phyloP scores from a whole-genome alignment of 2,329 filamentous ascomycete species.

The Berkeleyomyces rouxiae region DNA sequence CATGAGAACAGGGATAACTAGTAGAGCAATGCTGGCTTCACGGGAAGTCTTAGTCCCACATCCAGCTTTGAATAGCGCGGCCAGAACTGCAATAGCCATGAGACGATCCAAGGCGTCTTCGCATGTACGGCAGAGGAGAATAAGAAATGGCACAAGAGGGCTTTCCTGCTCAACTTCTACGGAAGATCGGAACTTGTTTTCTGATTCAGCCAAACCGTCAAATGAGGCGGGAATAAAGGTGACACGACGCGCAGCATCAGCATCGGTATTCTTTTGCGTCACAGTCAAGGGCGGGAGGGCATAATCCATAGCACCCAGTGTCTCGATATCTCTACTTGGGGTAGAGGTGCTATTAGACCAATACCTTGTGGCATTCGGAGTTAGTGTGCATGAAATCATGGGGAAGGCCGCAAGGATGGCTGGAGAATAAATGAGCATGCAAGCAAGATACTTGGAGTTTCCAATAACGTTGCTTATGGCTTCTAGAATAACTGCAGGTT shows the following conservation, averaged over 20 bases:
- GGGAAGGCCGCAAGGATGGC: conserved; percentile 55
- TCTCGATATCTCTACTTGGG: conserved; percentile 6
- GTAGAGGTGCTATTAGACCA: conserved; percentile 1
- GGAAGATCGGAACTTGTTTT: background rate
- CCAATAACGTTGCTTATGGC: conserved; percentile 62
- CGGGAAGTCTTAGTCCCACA: conserved; percentile 43
- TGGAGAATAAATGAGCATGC: conserved; percentile 52
- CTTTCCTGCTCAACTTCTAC: conserved; percentile 43
- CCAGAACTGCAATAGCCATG: conserved; percentile 52
- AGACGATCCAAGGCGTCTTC: conserved; percentile 41
- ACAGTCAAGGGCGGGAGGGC: conserved; percentile 40
- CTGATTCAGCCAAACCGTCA: background rate
- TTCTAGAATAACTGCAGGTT: conserved; percentile 54
- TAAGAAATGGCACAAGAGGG: conserved; percentile 56
- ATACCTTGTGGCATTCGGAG: background rate
- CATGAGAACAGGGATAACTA: conserved; percentile 55
- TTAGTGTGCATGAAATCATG: conserved; percentile 27
- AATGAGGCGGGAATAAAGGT: background rate
- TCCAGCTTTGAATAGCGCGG: conserved; percentile 51
- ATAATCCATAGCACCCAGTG: conserved; percentile 44
- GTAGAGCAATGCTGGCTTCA: conserved; percentile 45
- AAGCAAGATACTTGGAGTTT: conserved; percentile 62
- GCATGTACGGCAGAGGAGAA: conserved; percentile 41
- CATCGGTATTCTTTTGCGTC: background rate
- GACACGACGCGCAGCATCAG: background rate